phyloP scores from a whole-genome alignment of 345 rosid species.

The Lagerstroemia speciosa region DNA sequence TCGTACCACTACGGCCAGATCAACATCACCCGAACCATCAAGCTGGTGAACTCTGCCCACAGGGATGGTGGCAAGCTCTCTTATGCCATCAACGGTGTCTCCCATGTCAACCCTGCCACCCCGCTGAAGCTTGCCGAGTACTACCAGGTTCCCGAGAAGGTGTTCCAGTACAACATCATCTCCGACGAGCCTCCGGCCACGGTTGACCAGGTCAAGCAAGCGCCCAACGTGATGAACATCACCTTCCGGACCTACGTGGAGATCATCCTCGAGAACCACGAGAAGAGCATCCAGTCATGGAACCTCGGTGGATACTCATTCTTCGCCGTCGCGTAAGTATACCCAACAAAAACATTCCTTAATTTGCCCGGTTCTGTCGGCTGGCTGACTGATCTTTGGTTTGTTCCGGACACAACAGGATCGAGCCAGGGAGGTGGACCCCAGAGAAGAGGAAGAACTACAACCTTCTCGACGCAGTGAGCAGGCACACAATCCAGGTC shows the following conservation, averaged over 20 bases:
- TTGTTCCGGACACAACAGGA: constrained; percentile 6
- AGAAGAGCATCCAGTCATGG: constrained; percentile 21
- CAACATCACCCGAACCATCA: constrained; percentile 24
- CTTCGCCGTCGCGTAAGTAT: constrained; percentile 12
- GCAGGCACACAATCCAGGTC: constrained; percentile 23
- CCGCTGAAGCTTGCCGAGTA: constrained; percentile 19
- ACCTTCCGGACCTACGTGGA: constrained; percentile 18
- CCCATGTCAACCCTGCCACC: constrained; percentile 14
- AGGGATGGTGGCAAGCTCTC: constrained; percentile 12
- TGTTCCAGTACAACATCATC: constrained; percentile 15
- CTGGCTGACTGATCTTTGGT: neutral
- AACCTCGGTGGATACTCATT: constrained; percentile 20
- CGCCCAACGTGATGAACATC: constrained; percentile 13
- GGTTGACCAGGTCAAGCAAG: neutral
- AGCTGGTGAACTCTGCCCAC: constrained; percentile 8
- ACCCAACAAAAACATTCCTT: neutral
- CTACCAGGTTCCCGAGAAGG: constrained; percentile 8
- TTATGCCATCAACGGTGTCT: constrained; percentile 18
- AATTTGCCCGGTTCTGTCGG: neutral
- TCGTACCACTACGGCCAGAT: constrained; percentile 35
- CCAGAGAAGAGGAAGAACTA: constrained; percentile 19
- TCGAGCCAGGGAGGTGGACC: constrained; percentile 23
- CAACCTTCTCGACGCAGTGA: constrained; percentile 21
- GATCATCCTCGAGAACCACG: constrained; percentile 23
- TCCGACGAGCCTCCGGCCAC: constrained; percentile 8